These are phyloP conservation scores for Neocallimastix lanati DNA, from an alignment of 192 early-diverging fungal species.

Conservation along the genomic window DNA sequence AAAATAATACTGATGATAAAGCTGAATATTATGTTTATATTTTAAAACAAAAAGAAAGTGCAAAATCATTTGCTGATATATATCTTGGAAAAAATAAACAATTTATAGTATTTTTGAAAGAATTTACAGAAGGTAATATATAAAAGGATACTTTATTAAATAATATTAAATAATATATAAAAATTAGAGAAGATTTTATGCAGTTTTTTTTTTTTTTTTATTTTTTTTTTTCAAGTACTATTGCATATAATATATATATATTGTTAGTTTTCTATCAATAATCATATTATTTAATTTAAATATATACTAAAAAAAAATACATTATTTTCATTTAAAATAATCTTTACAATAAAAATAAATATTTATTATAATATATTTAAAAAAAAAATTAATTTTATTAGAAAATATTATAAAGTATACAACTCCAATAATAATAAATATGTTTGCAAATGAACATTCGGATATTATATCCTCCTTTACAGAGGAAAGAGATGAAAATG, in stretches of 20 bases:
- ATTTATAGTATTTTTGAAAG: background rate
- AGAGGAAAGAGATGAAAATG: background rate
- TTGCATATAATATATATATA: too few relatives aligned
- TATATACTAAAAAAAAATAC: too few relatives aligned
- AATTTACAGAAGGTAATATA: background rate
- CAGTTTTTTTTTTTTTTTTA: too few relatives aligned
- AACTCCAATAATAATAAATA: background rate
- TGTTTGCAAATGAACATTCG: slow-evolving; percentile 1
- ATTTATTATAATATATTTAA: too few relatives aligned
- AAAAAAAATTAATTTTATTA: background rate
- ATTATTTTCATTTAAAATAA: too few relatives aligned
- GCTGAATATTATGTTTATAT: background rate
- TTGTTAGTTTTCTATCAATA: too few relatives aligned
- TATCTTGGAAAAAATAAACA: background rate
- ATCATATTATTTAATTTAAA: too few relatives aligned
- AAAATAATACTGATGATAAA: background rate
- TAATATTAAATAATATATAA: too few relatives aligned
- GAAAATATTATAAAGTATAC: background rate
- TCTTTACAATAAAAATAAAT: too few relatives aligned
- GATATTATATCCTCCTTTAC: background rate
- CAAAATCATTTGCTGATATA: background rate
- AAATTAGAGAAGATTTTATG: too few relatives aligned
- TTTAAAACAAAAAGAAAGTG: background rate
- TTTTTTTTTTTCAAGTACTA: too few relatives aligned
- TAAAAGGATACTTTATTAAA: too few relatives aligned